A percentile compares a stretch with the other conserved stretches of the same genome.
Evolutionary conservation across 441 rosid species (phyloP).

Genomic region (Codiaeum variegatum): DNA sequence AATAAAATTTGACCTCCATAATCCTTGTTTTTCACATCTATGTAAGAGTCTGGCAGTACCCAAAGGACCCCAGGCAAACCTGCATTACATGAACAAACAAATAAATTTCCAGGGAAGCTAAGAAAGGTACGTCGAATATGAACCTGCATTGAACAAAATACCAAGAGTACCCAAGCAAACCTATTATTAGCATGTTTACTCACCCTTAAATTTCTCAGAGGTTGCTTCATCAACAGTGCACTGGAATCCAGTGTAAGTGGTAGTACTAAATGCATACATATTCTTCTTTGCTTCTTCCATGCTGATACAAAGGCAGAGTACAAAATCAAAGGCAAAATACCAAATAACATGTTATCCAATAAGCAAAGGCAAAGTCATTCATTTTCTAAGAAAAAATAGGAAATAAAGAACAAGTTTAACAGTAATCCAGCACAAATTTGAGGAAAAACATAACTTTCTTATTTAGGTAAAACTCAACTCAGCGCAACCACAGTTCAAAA

Average conservation of each 20-base stretch:
- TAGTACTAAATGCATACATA: constrained; percentile 92
- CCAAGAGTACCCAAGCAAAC: neutral
- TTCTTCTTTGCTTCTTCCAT: constrained; percentile 98
- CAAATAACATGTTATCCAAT: neutral
- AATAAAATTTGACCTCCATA: constrained; percentile 73
- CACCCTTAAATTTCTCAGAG: constrained; percentile 96
- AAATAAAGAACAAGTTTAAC: neutral
- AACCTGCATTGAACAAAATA: neutral
- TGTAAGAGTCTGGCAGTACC: constrained; percentile 95
- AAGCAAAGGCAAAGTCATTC: neutral
- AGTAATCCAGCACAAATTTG: neutral
- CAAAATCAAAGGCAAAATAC: neutral
- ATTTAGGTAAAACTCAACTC: neutral
- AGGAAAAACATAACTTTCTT: neutral
- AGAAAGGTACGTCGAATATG: neutral
- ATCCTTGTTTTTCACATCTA: constrained; percentile 95
- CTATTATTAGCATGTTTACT: neutral
- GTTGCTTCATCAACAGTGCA: constrained; percentile 89
- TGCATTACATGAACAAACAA: constrained; percentile 25
- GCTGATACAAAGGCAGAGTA: constrained; percentile 35
- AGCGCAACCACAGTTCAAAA: too few species aligned
- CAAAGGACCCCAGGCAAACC: constrained; percentile 97
- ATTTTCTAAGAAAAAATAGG: neutral
- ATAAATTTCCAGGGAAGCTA: neutral
- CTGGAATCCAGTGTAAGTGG: constrained; percentile 94